Base-by-base conservation (phyloP, 2,329 filamentous ascomycete genomes). In the Aureobasidium sp. region DNA sequence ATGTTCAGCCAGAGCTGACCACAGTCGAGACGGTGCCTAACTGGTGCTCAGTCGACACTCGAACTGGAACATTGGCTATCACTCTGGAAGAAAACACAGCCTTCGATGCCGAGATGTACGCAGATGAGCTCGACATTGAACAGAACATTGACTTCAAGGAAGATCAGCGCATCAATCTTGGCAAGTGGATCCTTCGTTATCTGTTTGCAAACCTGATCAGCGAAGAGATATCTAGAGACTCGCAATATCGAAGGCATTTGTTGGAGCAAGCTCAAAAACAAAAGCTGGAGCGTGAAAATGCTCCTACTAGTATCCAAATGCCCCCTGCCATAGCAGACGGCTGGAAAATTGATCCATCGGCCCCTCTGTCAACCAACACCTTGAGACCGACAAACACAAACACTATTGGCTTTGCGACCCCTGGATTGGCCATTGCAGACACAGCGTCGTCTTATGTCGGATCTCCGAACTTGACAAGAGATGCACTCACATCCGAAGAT, bases 101-200 rank as follows among this genome's bases (percentile, higher is more conserved):
- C 72, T 99, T 99, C 68, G 94, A 99, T 74, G 94, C 92, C 16
- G 94, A 99, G 71, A 89, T 96, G 74, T 99, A 99, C 72, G 93
- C 91, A 1, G 94, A 99, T 71, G 92, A 97, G 74, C 78, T 95
- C 39, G 80, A 86, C 44, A 68, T 93, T 60, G 82, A 88, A 11
- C 87, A 91, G 64, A 79, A 84, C n/a, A 79, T 89, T 21, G 87
- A 92, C 13, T 96, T 96, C 70, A 82, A 88, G 62, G 93, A 97
- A 68, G 94, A 99, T 68, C 93, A 97, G 76, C 85, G 94, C 77
- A 96, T 97, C 73, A 97, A 96, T 70, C 85, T 97, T 49, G 94
- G 94, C 9, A 96, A 96, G 79, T 99, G 94, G 94, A 85, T 97
- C 49, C 77, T 99, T 63, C 85, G 94, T 37, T 96, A 97, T 73